Evolutionary conservation across 495 filamentous ascomycete genomes (phyloP).

Genomic region (Trichodelitschia bisporula): DNA sequence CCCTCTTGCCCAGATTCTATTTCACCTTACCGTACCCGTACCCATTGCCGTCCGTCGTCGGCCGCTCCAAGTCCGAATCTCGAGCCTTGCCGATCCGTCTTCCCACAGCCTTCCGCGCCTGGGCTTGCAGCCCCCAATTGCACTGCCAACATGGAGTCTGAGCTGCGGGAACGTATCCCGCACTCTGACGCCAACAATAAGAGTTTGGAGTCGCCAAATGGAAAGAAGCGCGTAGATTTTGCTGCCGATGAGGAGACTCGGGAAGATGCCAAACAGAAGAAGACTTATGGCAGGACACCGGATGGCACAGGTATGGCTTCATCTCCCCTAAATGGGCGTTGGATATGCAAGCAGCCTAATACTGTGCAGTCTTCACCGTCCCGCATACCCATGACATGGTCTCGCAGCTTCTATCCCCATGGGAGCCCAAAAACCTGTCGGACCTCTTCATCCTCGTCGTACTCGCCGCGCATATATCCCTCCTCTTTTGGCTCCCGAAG

Average conservation of each 20-base stretch:
- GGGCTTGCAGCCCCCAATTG: no score
- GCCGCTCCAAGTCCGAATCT: no score
- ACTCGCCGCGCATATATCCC: slow-evolving; percentile 43
- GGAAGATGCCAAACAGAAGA: slow-evolving; percentile 30
- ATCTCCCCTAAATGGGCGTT: not conserved
- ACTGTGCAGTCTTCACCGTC: slow-evolving; percentile 79
- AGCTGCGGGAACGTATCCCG: no score
- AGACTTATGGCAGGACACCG: slow-evolving; percentile 78
- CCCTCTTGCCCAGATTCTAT: no score
- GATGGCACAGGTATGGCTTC: slow-evolving; percentile 58
- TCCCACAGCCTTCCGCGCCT: no score
- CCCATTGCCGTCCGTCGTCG: no score
- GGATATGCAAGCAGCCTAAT: not conserved
- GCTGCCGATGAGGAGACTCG: slow-evolving; percentile 15
- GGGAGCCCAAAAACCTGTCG: slow-evolving; percentile 79
- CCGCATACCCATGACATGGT: slow-evolving; percentile 98
- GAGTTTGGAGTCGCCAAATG: not conserved
- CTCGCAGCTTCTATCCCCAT: slow-evolving; percentile 85
- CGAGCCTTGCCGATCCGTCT: no score
- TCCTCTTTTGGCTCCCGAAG: slow-evolving; percentile 45
- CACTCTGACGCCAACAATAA: no score
- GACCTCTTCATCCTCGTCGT: slow-evolving; percentile 65
- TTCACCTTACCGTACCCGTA: no score
- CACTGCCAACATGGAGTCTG: no score
- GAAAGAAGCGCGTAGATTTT: not conserved